Base-by-base conservation (phyloP, 441 rosid genomes). In the Manihot esculenta region DNA sequence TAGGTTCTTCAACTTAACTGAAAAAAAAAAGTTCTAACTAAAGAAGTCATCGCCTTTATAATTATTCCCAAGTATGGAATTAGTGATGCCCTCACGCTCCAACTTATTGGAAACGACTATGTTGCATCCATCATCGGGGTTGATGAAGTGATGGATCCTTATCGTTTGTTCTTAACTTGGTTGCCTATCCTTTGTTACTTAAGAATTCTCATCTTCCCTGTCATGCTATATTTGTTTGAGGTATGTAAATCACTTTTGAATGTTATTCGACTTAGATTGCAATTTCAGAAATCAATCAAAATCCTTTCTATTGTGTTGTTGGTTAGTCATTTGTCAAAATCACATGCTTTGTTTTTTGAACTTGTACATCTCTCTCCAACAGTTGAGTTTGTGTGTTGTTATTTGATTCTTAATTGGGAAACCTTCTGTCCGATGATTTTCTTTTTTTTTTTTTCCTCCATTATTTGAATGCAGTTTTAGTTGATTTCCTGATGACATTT, bases 221-320 rank as follows among this genome's bases (percentile, higher is more conserved):
- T 57, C 9, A 4, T 57, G 17, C 35, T 49, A 48, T 51, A 33
- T 30, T 64, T 15, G 75, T 21, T 26, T 58, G 57, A 65, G 49
- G 20, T 11, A 24, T 47, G n/a, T 20, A 8, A 51, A 13, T 33
- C 21, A 13, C 35, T 21, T 20, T 51, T 60, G 10, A 38, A 41
- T 50, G 30, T 50, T 27, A 11, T 11, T 27, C 35, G 48, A 38
- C 13, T 49, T 8, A 33, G 30, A 15, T 35, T 67, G 62, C 23
- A 47, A 47, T 60, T 50, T 60, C 11, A 11, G n/a, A 49, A 27
- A 15, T 21, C 42, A 38, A 38, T 38, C 42, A 38, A 1, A 38
- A 5, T 17, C 10, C 4, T 17, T n/a, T 27, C 9, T 27, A 27
- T 33, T 10, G 23, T 23, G 9, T 23, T 33, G 44, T 38, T 38